Evolutionary conservation across 495 filamentous ascomycete genomes (phyloP).

Genomic region (Hyphodiscus hymeniophilus): DNA sequence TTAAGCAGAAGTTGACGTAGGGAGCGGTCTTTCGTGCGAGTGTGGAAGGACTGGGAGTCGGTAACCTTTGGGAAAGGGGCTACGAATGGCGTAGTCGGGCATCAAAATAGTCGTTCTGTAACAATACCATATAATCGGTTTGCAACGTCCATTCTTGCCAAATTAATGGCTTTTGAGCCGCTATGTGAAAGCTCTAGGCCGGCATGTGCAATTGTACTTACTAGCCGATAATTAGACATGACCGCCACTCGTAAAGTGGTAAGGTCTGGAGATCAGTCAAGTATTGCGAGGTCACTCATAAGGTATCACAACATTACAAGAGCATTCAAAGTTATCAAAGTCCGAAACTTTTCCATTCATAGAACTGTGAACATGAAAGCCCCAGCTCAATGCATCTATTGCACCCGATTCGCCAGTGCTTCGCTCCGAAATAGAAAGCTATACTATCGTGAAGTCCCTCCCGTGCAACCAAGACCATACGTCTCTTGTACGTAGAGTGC

Average conservation of each 20-base stretch:
- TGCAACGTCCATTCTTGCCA: too few species aligned
- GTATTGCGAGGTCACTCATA: too few species aligned
- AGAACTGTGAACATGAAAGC: constrained; percentile 17
- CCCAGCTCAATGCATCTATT: constrained; percentile 20
- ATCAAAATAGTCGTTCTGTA: constrained; percentile 2
- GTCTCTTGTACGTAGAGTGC: constrained; percentile 16
- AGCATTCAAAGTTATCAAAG: constrained; percentile 1
- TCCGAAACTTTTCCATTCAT: constrained; percentile 18
- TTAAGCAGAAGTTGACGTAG: constrained; percentile 97
- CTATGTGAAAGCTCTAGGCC: too few species aligned
- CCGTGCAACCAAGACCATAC: constrained; percentile 16
- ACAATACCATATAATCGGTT: constrained; percentile 14
- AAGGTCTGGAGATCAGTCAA: too few species aligned
- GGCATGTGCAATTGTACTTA: too few species aligned
- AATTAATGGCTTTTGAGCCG: too few species aligned
- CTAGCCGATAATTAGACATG: too few species aligned
- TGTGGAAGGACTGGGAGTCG: not conserved
- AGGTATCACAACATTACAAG: too few species aligned
- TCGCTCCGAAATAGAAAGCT: constrained; percentile 20
- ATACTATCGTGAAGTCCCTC: constrained; percentile 20
- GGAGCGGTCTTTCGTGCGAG: not conserved
- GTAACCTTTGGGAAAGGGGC: not conserved
- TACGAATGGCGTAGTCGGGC: not conserved
- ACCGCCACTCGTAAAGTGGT: too few species aligned
- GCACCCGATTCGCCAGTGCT: constrained; percentile 22